These are phyloP conservation scores for Diaporthe aspalathi DNA, from an alignment of 2,329 filamentous ascomycete genomes.

Conservation along the genomic window DNA sequence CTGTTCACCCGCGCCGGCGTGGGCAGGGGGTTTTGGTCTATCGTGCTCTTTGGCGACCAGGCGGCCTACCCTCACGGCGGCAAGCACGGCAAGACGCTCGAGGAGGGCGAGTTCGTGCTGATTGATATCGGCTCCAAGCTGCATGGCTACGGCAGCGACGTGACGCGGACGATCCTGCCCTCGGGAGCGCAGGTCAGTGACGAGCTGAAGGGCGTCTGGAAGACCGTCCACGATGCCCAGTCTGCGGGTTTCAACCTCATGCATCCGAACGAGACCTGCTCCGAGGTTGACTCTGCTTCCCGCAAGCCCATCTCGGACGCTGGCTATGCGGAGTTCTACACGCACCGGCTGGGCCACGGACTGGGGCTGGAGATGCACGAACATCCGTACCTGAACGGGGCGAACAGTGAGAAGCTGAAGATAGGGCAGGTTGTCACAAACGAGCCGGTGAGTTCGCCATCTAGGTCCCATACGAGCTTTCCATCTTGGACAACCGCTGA, in stretches of 20 bases:
- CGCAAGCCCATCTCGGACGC: conserved; percentile 42
- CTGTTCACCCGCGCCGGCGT: conserved; percentile 46
- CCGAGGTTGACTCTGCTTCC: conserved; percentile 46
- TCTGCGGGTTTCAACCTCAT: conserved; percentile 45
- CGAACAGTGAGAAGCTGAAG: conserved; percentile 45
- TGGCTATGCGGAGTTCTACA: conserved; percentile 45
- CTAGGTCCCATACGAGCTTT: too few relatives aligned
- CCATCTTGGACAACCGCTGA: background rate
- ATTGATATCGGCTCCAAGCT: conserved; percentile 47
- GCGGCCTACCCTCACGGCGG: conserved; percentile 48
- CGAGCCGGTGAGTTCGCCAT: conserved; percentile 45
- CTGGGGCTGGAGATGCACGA: conserved; percentile 47
- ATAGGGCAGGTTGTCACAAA: conserved; percentile 45
- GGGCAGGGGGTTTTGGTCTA: conserved; percentile 45
- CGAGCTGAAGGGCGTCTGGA: conserved; percentile 45
- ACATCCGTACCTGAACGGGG: conserved; percentile 48
- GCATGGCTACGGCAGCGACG: conserved; percentile 47
- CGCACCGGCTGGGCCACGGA: conserved; percentile 47
- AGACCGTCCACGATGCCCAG: conserved; percentile 44
- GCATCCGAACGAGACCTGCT: conserved; percentile 45
- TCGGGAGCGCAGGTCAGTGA: conserved; percentile 41
- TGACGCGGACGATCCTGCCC: conserved; percentile 46
- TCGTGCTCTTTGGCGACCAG: conserved; percentile 47
- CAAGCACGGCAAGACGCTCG: conserved; percentile 44
- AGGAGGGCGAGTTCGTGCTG: conserved; percentile 45